phyloP scores from a whole-genome alignment of 1,284 basidiomycete genomes.

The Apiotrichum akiyoshidainum region DNA sequence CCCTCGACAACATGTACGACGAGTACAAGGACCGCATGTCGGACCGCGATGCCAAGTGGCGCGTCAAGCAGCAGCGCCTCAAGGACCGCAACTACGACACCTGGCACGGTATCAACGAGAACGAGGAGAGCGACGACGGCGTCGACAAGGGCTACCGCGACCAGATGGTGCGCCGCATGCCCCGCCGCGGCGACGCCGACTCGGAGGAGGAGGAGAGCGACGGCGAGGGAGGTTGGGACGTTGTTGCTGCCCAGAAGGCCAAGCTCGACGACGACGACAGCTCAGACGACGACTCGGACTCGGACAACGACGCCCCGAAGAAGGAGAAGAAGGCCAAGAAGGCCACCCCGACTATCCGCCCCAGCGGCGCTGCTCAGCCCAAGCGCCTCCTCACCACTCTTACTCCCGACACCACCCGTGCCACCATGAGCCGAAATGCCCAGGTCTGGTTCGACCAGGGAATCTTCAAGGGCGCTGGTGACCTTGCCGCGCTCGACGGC shows the following conservation, averaged over 20 bases:
- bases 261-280: slow-evolving; percentile 57
- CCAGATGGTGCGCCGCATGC: slow-evolving; percentile 27
- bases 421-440: slow-evolving; percentile 55
- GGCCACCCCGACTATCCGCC: slow-evolving; percentile 19
- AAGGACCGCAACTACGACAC: slow-evolving; percentile 67
- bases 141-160: slow-evolving; percentile 44
- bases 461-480: slow-evolving; percentile 75
- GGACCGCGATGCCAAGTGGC: slow-evolving; percentile 86
- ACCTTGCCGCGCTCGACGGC: slow-evolving; percentile 56
- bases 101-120: slow-evolving; percentile 69
- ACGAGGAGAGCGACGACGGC: slow-evolving; percentile 43
- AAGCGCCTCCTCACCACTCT: slow-evolving; percentile 45
- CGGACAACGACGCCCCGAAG: slow-evolving; percentile 26
- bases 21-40: slow-evolving; percentile 76
- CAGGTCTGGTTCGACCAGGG: slow-evolving; percentile 94
- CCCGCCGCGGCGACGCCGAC: slow-evolving; percentile 44
- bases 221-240: slow-evolving; percentile 70
- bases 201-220: slow-evolving; percentile 58
- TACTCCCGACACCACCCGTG: slow-evolving; percentile 37
- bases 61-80: slow-evolving; percentile 74
- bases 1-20: slow-evolving; percentile 85
- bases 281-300: slow-evolving; percentile 43
- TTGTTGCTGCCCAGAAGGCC: slow-evolving; percentile 63
- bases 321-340: slow-evolving; percentile 22
- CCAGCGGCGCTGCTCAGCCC: slow-evolving; percentile 32